These are phyloP conservation scores for Murraya koenigii DNA, from an alignment of 345 rosid genomes.

Conservation along the genomic window DNA sequence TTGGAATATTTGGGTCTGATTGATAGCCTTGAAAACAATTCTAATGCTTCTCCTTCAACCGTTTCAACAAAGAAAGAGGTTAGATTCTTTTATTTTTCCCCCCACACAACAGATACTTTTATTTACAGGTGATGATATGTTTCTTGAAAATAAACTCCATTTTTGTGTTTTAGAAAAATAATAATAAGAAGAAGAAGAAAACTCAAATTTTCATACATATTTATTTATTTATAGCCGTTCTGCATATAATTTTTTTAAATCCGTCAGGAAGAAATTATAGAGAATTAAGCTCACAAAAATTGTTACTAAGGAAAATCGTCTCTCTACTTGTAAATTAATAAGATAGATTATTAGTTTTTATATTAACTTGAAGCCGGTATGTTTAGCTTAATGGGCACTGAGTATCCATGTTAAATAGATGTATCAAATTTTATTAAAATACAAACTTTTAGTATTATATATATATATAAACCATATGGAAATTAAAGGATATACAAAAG, in stretches of 20 bases:
- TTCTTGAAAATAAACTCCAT: background rate
- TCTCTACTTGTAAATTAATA: background rate
- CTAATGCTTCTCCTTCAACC: slow-evolving; percentile 11
- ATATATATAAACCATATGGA: background rate
- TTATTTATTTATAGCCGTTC: no score
- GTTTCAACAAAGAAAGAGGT: slow-evolving; percentile 28
- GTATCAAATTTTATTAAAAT: background rate
- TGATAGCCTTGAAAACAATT: slow-evolving; percentile 11
- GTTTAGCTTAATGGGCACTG: background rate
- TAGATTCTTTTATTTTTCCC: background rate
- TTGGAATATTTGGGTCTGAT: slow-evolving; percentile 51
- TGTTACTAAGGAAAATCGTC: background rate
- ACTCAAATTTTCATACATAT: background rate
- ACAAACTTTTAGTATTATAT: background rate
- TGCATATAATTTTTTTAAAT: background rate
- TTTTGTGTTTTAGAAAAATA: no score
- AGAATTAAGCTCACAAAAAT: background rate
- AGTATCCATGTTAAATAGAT: no score
- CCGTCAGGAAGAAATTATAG: background rate
- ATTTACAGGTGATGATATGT: background rate
- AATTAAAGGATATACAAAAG: background rate
- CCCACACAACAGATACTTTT: background rate
- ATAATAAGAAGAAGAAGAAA: no score
- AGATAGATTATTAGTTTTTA: background rate
- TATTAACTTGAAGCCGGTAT: background rate